These are phyloP conservation scores for Pichia thaimueangensis DNA, from an alignment of 805 yeast species.

Conservation along the genomic window DNA sequence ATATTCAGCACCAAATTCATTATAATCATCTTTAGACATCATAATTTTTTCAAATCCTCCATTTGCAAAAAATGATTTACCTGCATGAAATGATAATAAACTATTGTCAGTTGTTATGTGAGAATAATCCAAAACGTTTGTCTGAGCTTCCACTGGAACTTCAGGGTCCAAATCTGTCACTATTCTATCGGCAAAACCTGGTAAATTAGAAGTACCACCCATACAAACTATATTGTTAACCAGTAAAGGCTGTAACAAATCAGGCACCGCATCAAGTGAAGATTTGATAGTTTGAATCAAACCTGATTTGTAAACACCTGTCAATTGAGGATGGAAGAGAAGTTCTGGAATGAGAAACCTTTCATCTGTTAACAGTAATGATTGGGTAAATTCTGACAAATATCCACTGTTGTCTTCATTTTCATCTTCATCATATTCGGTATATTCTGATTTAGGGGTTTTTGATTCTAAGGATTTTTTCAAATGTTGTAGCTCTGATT, in stretches of 20 bases:
- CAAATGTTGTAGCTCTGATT: slow-evolving; percentile 15
- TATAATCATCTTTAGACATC: slow-evolving; percentile 72
- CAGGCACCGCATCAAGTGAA: slow-evolving; percentile 64
- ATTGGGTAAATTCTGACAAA: slow-evolving; percentile 47
- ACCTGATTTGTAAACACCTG: slow-evolving; percentile 75
- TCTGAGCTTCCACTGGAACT: slow-evolving; percentile 65
- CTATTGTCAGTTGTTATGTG: slow-evolving; percentile 35
- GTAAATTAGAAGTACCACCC: slow-evolving; percentile 77
- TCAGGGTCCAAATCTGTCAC: slow-evolving; percentile 56
- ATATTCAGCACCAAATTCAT: slow-evolving; percentile 68
- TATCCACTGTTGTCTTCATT: slow-evolving; percentile 13
- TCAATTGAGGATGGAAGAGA: slow-evolving; percentile 76
- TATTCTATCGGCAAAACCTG: slow-evolving; percentile 61
- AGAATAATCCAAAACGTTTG: slow-evolving; percentile 36
- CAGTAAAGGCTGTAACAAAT: slow-evolving; percentile 63
- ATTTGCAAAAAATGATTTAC: slow-evolving; percentile 39
- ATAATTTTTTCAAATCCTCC: slow-evolving; percentile 45
- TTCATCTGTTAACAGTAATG: slow-evolving; percentile 70
- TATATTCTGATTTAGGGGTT: slow-evolving; percentile 76
- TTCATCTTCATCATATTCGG: slow-evolving; percentile 55
- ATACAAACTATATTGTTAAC: slow-evolving; percentile 71
- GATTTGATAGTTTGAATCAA: slow-evolving; percentile 65
- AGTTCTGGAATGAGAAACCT: slow-evolving; percentile 84
- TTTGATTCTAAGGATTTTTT: slow-evolving; percentile 56
- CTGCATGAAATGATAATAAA: slow-evolving; percentile 46